Evolutionary conservation across 345 rosid genomes (phyloP), one percentile per base, ranked within the genome.

Genomic region (Ceriops zippeliana): DNA sequence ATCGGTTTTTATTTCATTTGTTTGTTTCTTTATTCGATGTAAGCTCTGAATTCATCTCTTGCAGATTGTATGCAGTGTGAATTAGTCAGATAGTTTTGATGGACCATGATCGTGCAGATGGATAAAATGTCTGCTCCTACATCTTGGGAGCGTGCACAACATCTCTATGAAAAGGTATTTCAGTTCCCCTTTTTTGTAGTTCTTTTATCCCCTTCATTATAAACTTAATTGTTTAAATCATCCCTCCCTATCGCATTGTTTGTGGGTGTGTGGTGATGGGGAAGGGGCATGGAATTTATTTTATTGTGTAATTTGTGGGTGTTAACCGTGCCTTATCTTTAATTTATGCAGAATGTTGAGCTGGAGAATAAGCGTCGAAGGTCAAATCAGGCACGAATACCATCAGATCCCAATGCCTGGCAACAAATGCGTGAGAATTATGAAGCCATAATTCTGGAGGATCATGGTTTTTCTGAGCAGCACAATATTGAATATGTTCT

Each of bases 371-470:
- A 87, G 84, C 88, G 91, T 37, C 79, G 86, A 71, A 89, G 73
- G 82, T 85, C 98, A 52, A 84, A 87, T 49, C 86, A 88, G 82
- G 90, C 90, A 63, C 85, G 98, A 27, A 57, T 82, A 72, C 98
- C 89, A 8, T 83, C 85, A 20, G 98, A 91, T 70, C 97, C 96
- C 6, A 89, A 85, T 86, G 69, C 89, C 46, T 89, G 97, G 97
- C 98, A 86, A 69, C 99, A 88, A 69, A 87, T 95, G 82, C 99
- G 99, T 56, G 98, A 91, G 90, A 95, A 91, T 73, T 91, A 86
- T 74, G 99, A 95, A 82, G 87, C 93, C 5, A 91, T 95, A 80
- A 79, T 95, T 79, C 93, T 95, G 38, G 96, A 87, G 81, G 98
- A 91, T 71, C 87, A 91, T 82, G 83, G 89, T 65, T 90, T 95